Evolutionary conservation across 495 filamentous ascomycete genomes (phyloP), one percentile per base, ranked within the genome.

Genomic region (Parachaetomium inaequale): DNA sequence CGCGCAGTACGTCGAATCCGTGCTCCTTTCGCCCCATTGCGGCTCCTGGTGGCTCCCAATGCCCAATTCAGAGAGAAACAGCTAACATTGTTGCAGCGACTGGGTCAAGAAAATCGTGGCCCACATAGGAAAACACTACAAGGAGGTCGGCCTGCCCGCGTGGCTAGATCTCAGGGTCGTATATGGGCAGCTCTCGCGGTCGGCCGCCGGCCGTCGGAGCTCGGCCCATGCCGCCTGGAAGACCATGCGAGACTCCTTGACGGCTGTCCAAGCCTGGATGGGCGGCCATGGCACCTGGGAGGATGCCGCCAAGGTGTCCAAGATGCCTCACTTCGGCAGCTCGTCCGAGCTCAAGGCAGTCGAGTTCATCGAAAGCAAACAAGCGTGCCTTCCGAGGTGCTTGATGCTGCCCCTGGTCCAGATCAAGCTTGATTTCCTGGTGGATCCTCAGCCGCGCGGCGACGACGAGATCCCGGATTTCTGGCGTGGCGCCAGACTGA

Each of bases 91-190:
- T n/a, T n/a, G n/a, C n/a, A n/a, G n/a, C 23, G n/a, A 31, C n/a
- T 62, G 19, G 26, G 52, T 57, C 17, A 10, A 17, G 21, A 54
- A 0, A 0, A 62, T 62, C 15, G 21, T 56, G 15, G 32, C 17
- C 31, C 60, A 62, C 42, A 62, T 62, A 31, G 34, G 17, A 10
- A 56, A 43, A 17, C 26, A 56, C 12, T 62, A 62, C n/a, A 38
- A 23, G 14, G 32, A 29, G 3, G 1, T n/a, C 25, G 7, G 34
- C 2, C 61, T 46, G 23, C 53, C 61, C 1, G 26, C 43, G n/a
- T 58, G 54, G 53, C 61, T 58, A 12, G 46, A 63, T n/a, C 36
- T 63, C 3, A 23, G 45, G 1, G 45, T 17, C 3, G 46, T 63
- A 0, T 45, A 46, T 3, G 38, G 10, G 1, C 61, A 58, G 3